A percentile compares a stretch with the other conserved stretches of the same genome.
Evolutionary conservation across 768 basidiomycete species (phyloP).

Genomic region (Suillus cothurnatus): DNA sequence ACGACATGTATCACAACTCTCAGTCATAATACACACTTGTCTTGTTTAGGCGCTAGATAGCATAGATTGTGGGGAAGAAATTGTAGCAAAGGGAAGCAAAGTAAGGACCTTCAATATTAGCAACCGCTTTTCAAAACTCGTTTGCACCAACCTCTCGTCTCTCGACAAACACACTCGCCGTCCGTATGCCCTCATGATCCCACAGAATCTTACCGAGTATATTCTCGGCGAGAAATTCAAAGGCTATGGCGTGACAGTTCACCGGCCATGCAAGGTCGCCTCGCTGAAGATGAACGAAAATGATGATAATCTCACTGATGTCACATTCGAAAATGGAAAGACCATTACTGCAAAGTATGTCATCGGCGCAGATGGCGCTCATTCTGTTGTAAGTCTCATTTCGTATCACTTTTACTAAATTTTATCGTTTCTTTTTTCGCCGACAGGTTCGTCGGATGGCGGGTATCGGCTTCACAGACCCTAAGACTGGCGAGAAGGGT

Average conservation of each 20-base stretch:
- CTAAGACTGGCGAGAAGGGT: slow-evolving; percentile 31
- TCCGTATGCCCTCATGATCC: slow-evolving; percentile 43
- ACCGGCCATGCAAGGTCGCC: slow-evolving; percentile 42
- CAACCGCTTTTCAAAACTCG: slow-evolving; percentile 32
- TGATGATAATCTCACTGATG: slow-evolving; percentile 36
- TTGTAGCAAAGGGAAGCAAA: slow-evolving; percentile 42
- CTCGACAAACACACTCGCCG: slow-evolving; percentile 45
- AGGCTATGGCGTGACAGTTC: slow-evolving; percentile 34
- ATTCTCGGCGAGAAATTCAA: slow-evolving; percentile 38
- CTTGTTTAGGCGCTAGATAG: slow-evolving; percentile 44
- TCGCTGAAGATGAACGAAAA: slow-evolving; percentile 35
- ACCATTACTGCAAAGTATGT: slow-evolving; percentile 47
- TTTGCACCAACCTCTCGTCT: slow-evolving; percentile 32
- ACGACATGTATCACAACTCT: slow-evolving; percentile 7
- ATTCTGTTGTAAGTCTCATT: slow-evolving; percentile 40
- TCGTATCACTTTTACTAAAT: not conserved
- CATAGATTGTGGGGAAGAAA: slow-evolving; percentile 41
- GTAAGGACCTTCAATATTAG: slow-evolving; percentile 26
- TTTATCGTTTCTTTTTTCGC: not conserved
- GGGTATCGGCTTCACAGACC: slow-evolving; percentile 48
- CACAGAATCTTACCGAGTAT: slow-evolving; percentile 48
- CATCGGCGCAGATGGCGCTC: slow-evolving; percentile 53
- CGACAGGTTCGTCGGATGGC: slow-evolving; percentile 44
- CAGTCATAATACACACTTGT: slow-evolving; percentile 31
- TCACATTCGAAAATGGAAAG: slow-evolving; percentile 49